A percentile compares a stretch with the other conserved stretches of the same genome.
These are phyloP conservation scores for Coemansia sp. DNA, from an alignment of 192 early-diverging fungal genomes.

Conservation along the genomic window DNA sequence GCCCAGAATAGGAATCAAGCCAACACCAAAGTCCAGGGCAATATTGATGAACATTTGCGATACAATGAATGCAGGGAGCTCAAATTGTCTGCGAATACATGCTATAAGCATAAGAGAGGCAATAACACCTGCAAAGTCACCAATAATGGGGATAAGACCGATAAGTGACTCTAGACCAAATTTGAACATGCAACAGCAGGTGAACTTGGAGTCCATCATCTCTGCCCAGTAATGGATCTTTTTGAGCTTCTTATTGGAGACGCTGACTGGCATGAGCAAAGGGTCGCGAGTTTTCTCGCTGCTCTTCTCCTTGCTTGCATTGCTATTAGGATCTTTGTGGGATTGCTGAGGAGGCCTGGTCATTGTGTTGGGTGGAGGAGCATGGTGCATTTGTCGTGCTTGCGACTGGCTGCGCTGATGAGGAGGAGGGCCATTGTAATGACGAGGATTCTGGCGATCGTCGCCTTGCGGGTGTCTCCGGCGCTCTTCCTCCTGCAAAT, in stretches of 20 bases:
- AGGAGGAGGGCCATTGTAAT: not conserved
- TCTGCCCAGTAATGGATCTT: conserved; percentile 21
- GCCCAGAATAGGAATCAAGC: conserved; percentile 51
- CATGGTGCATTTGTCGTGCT: not conserved
- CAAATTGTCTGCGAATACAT: conserved; percentile 21
- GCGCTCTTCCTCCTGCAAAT: no score
- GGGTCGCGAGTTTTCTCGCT: conserved; percentile 33
- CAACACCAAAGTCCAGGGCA: conserved; percentile 43
- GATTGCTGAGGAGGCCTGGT: not conserved
- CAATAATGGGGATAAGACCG: conserved; percentile 45
- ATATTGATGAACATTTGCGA: conserved; percentile 51
- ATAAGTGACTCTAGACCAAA: conserved; percentile 50
- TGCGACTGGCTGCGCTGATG: not conserved
- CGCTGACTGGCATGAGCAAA: conserved; percentile 14
- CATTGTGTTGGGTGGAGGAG: not conserved
- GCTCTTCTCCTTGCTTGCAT: not conserved
- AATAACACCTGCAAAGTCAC: conserved; percentile 45
- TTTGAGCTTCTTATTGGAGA: conserved; percentile 29
- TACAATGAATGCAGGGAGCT: conserved; percentile 33
- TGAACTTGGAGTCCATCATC: conserved; percentile 27
- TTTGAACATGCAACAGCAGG: conserved; percentile 38
- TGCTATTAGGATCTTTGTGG: not conserved
- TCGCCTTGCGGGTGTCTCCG: no score
- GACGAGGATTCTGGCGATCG: not conserved
- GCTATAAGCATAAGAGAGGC: conserved; percentile 35